Evolutionary conservation across 164 flowering plant genomes (phyloP), one percentile per base, ranked within the genome.

Genomic region (Vitis amurensis): DNA sequence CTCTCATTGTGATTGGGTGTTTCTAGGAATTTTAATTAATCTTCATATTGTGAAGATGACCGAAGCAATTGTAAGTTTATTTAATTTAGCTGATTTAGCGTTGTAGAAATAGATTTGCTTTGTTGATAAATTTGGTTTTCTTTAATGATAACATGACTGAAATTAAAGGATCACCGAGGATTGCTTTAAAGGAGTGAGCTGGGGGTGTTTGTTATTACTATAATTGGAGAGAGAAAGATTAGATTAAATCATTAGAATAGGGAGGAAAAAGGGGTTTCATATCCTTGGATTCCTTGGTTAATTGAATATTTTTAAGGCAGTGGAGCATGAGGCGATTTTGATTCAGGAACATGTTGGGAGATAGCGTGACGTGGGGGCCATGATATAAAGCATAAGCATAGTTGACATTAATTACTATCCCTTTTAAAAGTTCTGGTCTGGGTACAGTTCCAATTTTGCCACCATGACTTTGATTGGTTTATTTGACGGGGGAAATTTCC

Each of bases 271-370:
- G 71, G 9, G 62, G 27, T 47, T 64, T 16, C 50, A 27, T 27
- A 63, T 72, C 73, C 60, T 72, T 68, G 79, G 72, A 52, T 68
- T 17, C 79, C 75, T 4, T 44, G 61, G 55, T 17, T 62, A 61
- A n/a, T 1, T 63, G 55, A 51, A 53, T 47, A n/a, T 27, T 62
- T 31, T 57, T 50, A 37, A 16, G 55, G 59, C 31, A 17, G 61
- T 1, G 61, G 50, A 52, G 67, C 66, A 70, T 60, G 69, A 49
- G 70, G 53, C 60, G 30, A 37, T 27, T 56, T 67, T 56, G 49
- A 50, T 51, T 55, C 55, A 16, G 52, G 50, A 44, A 74, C 63
- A 48, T 74, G 64, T 74, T 74, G 73, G 69, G 69, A 52, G 66
- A 65, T 69, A 29, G 66, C 73, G 77, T 74, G 73, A 59, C 11